These are phyloP conservation scores for Clavispora carvajalis DNA, from an alignment of 805 yeast genomes.

Conservation along the genomic window DNA sequence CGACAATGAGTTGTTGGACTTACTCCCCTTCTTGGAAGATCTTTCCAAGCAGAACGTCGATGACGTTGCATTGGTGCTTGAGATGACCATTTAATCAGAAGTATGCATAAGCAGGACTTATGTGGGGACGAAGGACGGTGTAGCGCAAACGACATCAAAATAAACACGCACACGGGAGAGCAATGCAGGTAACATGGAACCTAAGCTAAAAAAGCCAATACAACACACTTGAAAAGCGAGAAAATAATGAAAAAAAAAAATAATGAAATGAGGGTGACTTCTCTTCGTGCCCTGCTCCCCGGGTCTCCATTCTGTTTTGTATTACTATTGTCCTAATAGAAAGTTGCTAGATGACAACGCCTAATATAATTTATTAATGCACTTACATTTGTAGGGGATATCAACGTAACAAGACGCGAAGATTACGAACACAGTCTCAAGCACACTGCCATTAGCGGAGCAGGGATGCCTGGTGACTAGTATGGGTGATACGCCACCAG, in stretches of 20 bases:
- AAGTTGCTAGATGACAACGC: background rate
- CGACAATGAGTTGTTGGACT: slow-evolving; percentile 89
- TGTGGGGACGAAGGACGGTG: slow-evolving; percentile 6
- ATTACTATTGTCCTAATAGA: background rate
- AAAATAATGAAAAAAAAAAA: background rate
- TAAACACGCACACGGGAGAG: background rate
- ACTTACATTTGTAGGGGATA: no score
- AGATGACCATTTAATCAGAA: slow-evolving; percentile 48
- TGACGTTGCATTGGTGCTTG: slow-evolving; percentile 82
- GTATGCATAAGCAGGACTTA: slow-evolving; percentile 17
- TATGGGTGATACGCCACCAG: no score
- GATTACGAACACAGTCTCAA: no score
- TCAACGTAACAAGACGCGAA: no score
- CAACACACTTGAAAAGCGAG: background rate
- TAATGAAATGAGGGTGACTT: background rate
- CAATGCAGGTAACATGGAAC: background rate
- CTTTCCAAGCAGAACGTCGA: slow-evolving; percentile 66
- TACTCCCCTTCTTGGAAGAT: slow-evolving; percentile 87
- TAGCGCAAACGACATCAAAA: background rate
- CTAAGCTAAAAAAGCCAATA: background rate
- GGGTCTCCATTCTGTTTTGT: slow-evolving; percentile 1
- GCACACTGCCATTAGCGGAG: no score
- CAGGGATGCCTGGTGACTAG: no score
- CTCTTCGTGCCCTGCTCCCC: background rate
- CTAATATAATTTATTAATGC: background rate